These are phyloP conservation scores for Serpula lacrymans DNA, from an alignment of 768 basidiomycete species.

Conservation along the genomic window DNA sequence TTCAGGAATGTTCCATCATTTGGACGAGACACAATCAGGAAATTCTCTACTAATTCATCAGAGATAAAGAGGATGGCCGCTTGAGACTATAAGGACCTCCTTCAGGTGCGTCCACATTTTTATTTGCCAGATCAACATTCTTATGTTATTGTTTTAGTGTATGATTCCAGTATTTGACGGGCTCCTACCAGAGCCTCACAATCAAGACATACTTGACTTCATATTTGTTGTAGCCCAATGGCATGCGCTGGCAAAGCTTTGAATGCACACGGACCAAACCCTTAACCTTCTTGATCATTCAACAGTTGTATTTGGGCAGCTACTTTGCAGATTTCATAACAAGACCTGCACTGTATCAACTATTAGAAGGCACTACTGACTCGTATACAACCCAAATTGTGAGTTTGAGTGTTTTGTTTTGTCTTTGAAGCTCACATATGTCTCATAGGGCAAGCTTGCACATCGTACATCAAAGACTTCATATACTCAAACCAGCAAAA, in stretches of 20 bases:
- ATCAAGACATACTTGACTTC: conserved; percentile 13
- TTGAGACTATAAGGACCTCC: too few species aligned
- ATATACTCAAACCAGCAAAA: background rate
- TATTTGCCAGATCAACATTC: background rate
- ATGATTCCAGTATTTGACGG: conserved; percentile 32
- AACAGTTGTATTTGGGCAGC: conserved; percentile 13
- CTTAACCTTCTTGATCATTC: background rate
- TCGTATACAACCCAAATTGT: conserved; percentile 32
- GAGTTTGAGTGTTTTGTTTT: too few species aligned
- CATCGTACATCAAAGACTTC: conserved; percentile 1
- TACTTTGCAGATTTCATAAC: conserved; percentile 18
- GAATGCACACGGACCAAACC: conserved; percentile 19
- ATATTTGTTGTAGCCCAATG: conserved; percentile 18
- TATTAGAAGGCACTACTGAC: conserved; percentile 33
- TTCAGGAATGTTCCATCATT: conserved; percentile 29
- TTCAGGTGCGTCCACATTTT: conserved; percentile 11
- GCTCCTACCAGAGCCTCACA: conserved; percentile 17
- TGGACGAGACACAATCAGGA: conserved; percentile 26
- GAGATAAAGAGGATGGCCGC: too few species aligned
- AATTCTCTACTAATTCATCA: conserved; percentile 27
- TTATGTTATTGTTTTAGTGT: conserved; percentile 17
- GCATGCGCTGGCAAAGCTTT: conserved; percentile 25
- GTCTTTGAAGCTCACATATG: background rate
- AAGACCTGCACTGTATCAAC: conserved; percentile 18
- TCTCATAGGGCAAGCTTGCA: conserved; percentile 10